These are phyloP conservation scores for Allantophomopsis lycopodina DNA, from an alignment of 2,329 filamentous ascomycete genomes.

Conservation along the genomic window DNA sequence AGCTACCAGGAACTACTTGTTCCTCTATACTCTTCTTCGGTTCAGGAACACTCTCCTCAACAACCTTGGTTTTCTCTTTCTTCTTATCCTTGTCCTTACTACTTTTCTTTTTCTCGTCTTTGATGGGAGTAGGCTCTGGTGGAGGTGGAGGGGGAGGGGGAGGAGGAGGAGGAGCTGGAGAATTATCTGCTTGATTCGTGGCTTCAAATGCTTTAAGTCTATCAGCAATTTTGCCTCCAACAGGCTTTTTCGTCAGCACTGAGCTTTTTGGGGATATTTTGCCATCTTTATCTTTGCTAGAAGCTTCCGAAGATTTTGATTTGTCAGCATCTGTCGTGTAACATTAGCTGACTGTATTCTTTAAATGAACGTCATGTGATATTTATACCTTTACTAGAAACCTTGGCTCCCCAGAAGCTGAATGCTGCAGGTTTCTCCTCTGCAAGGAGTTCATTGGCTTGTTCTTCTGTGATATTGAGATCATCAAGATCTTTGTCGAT, in stretches of 20 bases:
- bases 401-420: conserved; percentile 43
- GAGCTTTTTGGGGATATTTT: conserved; percentile 26
- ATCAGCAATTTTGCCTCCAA: conserved; percentile 39
- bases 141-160: conserved; percentile 22
- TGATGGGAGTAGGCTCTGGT: conserved; percentile 24
- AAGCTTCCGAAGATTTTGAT: conserved; percentile 31
- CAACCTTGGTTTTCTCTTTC: conserved; percentile 15
- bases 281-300: conserved; percentile 26
- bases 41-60: conserved; percentile 15
- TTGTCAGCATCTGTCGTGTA: conserved; percentile 27
- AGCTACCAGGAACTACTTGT: conserved; percentile 2
- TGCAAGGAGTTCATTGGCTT: conserved; percentile 15
- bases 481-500: conserved; percentile 1
- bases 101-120: conserved; percentile 28
- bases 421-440: conserved; percentile 24
- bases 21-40: conserved; percentile 18
- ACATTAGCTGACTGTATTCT: no score
- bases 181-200: conserved; percentile 18
- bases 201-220: conserved; percentile 41
- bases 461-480: conserved; percentile 21
- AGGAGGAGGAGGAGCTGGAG: conserved; percentile 19
- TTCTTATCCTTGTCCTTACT: conserved; percentile 23
- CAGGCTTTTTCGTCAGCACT: conserved; percentile 27
- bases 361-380: no score
- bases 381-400: conserved; percentile 16